Percentiles rank a stretch among this genome's conserved stretches.
Evolutionary conservation across 495 filamentous ascomycete species (phyloP).

Genomic region (Neurospora sp.): DNA sequence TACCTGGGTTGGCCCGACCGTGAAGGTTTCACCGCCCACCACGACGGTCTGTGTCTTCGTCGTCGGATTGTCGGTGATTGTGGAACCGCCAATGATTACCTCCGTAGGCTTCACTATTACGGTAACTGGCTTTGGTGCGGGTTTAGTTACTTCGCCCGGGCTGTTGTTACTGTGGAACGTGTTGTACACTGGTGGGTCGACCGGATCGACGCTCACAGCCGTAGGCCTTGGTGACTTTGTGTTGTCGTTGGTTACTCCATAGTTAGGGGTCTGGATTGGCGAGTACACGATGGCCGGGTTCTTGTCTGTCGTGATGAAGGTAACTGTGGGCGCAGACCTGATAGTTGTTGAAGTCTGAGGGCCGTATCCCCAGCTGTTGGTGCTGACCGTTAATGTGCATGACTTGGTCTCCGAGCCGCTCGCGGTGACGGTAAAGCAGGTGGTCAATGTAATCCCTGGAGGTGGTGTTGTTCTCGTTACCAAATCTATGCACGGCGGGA

Average conservation of each 20-base stretch:
- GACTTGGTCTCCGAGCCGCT: constrained; percentile 14
- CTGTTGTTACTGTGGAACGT: constrained; percentile 3
- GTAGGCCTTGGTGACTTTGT: neutral
- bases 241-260: constrained; percentile 24
- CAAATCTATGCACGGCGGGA: constrained; percentile 21
- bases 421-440: constrained; percentile 15
- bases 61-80: constrained; percentile 26
- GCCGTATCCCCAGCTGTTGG: constrained; percentile 11
- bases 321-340: constrained; percentile 15
- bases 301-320: constrained; percentile 36
- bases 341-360: constrained; percentile 1
- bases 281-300: constrained; percentile 38
- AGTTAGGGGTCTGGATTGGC: constrained; percentile 27
- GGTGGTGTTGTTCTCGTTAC: constrained; percentile 6
- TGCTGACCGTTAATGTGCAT: constrained; percentile 12
- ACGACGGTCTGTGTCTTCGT: constrained; percentile 27
- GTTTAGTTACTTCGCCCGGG: neutral
- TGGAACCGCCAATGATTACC: constrained; percentile 33
- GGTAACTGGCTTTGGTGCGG: constrained; percentile 14
- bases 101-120: constrained; percentile 29
- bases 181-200: constrained; percentile 23
- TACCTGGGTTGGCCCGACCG: constrained; percentile 30
- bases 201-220: constrained; percentile 10
- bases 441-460: constrained; percentile 25
- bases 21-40: constrained; percentile 31